Conservation (phyloP, 179 eudicot genomes). For the Monotropa hypopitys region DNA sequence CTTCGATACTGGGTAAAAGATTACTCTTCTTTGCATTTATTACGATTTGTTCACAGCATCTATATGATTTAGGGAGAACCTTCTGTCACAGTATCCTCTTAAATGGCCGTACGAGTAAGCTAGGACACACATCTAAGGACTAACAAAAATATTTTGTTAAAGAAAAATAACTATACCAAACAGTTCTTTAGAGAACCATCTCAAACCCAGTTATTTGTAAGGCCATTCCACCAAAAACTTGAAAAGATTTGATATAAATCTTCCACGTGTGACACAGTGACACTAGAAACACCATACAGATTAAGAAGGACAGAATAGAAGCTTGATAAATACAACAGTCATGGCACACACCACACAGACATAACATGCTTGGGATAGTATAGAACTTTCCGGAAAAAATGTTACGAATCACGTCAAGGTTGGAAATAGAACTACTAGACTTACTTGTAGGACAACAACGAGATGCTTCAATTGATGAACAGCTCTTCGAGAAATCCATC, state of each 20-base stretch:
- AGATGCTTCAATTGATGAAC: slow-evolving; percentile 21
- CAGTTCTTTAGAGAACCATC: not conserved
- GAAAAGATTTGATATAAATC: not conserved
- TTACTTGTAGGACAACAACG: slow-evolving; percentile 53
- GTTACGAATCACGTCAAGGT: not conserved
- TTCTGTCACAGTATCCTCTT: not conserved
- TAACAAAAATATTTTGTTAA: not conserved
- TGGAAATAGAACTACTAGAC: slow-evolving; percentile 10
- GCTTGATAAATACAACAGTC: not conserved
- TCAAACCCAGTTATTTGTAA: not conserved
- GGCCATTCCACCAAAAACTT: not conserved
- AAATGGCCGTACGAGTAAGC: not conserved
- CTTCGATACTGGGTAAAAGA: no score
- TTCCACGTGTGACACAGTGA: not conserved
- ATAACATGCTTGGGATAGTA: not conserved
- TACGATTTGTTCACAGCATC: no score
- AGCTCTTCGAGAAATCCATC: slow-evolving; percentile 46
- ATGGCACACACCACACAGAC: not conserved
- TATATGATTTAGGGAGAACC: no score
- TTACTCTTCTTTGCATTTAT: no score
- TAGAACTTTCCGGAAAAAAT: not conserved
- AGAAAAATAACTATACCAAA: not conserved
- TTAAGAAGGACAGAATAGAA: not conserved
- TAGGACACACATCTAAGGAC: not conserved
- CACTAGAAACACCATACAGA: not conserved